A percentile compares a stretch with the other conserved stretches of the same genome.
phyloP scores from a whole-genome alignment of 257 asterid species.

The Ligustrum vulgare region DNA sequence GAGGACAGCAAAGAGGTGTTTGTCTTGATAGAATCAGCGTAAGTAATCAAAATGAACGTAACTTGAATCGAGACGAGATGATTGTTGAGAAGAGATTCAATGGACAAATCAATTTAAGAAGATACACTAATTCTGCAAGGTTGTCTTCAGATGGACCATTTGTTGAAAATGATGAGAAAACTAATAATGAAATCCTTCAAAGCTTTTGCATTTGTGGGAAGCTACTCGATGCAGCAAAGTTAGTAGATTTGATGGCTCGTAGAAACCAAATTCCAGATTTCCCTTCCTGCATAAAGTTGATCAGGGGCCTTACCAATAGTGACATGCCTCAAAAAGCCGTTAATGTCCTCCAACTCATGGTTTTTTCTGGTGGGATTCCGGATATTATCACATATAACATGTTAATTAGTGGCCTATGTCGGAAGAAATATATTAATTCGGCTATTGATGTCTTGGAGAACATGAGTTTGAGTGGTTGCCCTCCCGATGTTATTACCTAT shows the following conservation, averaged over 20 bases:
- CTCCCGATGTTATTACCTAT: constrained; percentile 76
- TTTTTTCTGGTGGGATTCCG: constrained; percentile 86
- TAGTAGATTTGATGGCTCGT: constrained; percentile 75
- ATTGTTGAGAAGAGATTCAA: constrained; percentile 4
- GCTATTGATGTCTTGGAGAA: constrained; percentile 64
- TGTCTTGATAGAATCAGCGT: constrained; percentile 35
- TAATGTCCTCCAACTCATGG: constrained; percentile 65
- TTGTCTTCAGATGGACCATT: constrained; percentile 42
- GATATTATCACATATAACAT: constrained; percentile 84
- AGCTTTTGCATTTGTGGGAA: constrained; percentile 64
- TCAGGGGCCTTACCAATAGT: constrained; percentile 69
- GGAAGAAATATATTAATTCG: constrained; percentile 45
- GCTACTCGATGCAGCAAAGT: constrained; percentile 55
- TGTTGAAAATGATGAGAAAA: constrained; percentile 57
- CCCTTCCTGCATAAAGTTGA: constrained; percentile 65
- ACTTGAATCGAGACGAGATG: constrained; percentile 24
- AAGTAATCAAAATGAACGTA: constrained; percentile 32
- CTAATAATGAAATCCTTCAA: constrained; percentile 69
- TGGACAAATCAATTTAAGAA: constrained; percentile 32
- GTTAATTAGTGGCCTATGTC: constrained; percentile 78
- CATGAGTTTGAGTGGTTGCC: constrained; percentile 89
- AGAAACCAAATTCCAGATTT: constrained; percentile 75
- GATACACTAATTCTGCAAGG: constrained; percentile 32
- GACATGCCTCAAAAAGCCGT: constrained; percentile 55
- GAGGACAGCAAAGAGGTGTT: constrained; percentile 41